Percentiles rank a stretch among this genome's conserved stretches.
These are phyloP conservation scores for Pseudonitzschia multistriata DNA, from an alignment of 108 stramenopile species.

Conservation along the genomic window DNA sequence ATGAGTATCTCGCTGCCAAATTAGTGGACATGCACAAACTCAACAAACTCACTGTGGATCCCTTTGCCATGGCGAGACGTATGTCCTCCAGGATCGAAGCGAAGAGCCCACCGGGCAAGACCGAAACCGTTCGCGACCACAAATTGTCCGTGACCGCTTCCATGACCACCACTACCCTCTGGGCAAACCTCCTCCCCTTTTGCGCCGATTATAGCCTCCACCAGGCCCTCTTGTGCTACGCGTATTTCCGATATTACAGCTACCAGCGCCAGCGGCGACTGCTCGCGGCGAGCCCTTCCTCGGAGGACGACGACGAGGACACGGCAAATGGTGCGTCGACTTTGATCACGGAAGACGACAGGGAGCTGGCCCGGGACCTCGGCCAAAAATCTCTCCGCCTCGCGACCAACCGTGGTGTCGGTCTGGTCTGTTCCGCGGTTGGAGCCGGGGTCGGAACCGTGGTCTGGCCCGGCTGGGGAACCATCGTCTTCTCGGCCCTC, in stretches of 20 bases:
- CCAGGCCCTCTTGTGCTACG: slow-evolving; percentile 49
- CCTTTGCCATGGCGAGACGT: slow-evolving; percentile 34
- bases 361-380: slow-evolving; percentile 28
- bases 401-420: slow-evolving; percentile 33
- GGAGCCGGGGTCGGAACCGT: slow-evolving; percentile 48
- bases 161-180: slow-evolving; percentile 29
- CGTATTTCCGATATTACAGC: slow-evolving; percentile 47
- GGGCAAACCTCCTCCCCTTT: slow-evolving; percentile 48
- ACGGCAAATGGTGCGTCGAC: neutral
- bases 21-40: slow-evolving; percentile 17
- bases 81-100: slow-evolving; percentile 1
- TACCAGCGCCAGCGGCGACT: slow-evolving; percentile 25
- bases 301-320: neutral
- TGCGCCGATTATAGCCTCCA: slow-evolving; percentile 59
- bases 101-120: neutral
- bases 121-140: neutral
- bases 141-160: neutral
- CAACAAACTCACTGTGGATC: slow-evolving; percentile 55
- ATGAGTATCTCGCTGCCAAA: slow-evolving; percentile 40
- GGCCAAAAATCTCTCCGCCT: slow-evolving; percentile 35
- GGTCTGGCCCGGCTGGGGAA: slow-evolving; percentile 52
- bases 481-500: slow-evolving; percentile 36
- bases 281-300: neutral
- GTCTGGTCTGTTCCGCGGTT: slow-evolving; percentile 29
- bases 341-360: slow-evolving; percentile 12